Base-by-base conservation (phyloP, 371 early-diverging fungal species). In the Dinochytrium kinnereticum region DNA sequence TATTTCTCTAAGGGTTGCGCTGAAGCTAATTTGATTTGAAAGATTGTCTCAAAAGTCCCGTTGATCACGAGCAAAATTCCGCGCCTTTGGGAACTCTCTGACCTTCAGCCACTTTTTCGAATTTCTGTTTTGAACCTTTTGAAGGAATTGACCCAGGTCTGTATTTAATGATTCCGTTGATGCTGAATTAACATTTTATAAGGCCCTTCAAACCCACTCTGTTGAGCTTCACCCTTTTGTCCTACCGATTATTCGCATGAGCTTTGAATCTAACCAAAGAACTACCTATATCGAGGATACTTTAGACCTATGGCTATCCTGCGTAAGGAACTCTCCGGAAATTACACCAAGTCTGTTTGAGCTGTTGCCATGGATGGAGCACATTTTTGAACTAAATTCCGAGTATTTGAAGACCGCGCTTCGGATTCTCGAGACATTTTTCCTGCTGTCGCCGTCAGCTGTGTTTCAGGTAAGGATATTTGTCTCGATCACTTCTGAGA, bases 271-370 rank as follows among this genome's bases (percentile, higher is more conserved):
- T 17, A 30, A 24, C 61, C 19, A 61, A 5, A 40, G 28, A 7
- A 30, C n/a, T 26, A 19, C 70, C 69, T 40, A 51, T 67, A 53
- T 95, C 24, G 96, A 96, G 72, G 96, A 96, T 73, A 92, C 91
- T 0, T 79, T 96, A 24, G 94, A 94, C 71, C 86, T 97, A 19
- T 96, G 96, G 96, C 87, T 89, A 73, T 88, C 91, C 0, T 84
- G 90, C 0, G 39, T 96, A 21, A 92, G 91, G 81, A 91, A 91
- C 72, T 82, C 92, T 0, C 76, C 89, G 0, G 51, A 74, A 17
- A 68, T 82, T 10, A 89, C 87, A 7, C 81, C 86, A 15, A 80
- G 86, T 40, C 68, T 96, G 5, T 65, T 88, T n/a, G 75, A 82
- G 10, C 88, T 97, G 7, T 80, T 91, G 2, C 91, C 90, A 3